These are phyloP conservation scores for Metschnikowia matae DNA, from an alignment of 805 yeast species.

Conservation along the genomic window DNA sequence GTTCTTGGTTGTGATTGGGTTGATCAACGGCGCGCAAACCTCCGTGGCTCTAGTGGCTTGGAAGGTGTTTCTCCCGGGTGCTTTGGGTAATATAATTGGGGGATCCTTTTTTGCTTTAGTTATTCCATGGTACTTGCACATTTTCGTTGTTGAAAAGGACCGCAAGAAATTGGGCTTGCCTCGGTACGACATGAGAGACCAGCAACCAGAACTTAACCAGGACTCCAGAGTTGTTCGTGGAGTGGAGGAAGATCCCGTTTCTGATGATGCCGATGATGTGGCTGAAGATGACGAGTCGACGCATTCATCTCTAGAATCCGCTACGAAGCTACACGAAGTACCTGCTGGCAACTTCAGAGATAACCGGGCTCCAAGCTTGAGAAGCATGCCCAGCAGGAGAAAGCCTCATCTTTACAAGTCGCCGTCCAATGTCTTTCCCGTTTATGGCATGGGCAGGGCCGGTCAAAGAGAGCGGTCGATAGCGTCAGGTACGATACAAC, in stretches of 20 bases:
- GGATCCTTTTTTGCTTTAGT: conserved; percentile 62
- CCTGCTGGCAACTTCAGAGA: neutral
- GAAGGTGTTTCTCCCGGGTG: conserved; percentile 68
- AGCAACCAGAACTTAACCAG: conserved; percentile 71
- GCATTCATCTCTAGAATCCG: conserved; percentile 3
- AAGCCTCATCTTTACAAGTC: conserved; percentile 28
- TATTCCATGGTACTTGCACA: conserved; percentile 70
- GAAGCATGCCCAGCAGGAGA: conserved; percentile 1
- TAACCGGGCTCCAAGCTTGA: neutral
- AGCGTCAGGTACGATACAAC: conserved; percentile 32
- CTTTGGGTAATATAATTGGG: conserved; percentile 76
- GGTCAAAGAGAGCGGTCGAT: conserved; percentile 52
- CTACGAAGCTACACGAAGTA: neutral
- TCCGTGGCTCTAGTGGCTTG: conserved; percentile 64
- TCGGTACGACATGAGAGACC: conserved; percentile 66
- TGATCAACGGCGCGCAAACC: conserved; percentile 61
- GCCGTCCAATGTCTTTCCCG: conserved; percentile 79
- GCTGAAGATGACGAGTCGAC: conserved; percentile 4
- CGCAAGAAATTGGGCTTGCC: conserved; percentile 60
- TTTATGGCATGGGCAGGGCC: conserved; percentile 72
- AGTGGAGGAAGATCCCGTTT: conserved; percentile 5
- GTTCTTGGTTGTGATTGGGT: conserved; percentile 62
- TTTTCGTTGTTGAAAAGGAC: conserved; percentile 70
- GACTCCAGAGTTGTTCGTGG: conserved; percentile 73
- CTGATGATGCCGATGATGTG: conserved; percentile 9